Conservation (phyloP, 2,329 filamentous ascomycete genomes). For the Helicocarpus griseus region DNA sequence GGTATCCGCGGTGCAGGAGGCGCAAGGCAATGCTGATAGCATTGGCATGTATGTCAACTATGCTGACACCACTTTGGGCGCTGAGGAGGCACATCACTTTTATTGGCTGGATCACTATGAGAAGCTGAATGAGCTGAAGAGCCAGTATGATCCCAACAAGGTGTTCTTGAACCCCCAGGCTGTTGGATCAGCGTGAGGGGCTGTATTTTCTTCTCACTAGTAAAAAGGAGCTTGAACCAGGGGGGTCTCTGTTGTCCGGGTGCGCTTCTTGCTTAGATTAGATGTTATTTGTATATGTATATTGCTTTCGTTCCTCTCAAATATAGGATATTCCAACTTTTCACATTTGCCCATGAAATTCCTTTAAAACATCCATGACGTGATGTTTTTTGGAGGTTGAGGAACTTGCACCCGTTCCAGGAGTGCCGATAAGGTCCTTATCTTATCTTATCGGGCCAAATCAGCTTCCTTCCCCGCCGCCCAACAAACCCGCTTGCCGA, state of each 20-base stretch:
- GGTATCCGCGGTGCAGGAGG: conserved; percentile 37
- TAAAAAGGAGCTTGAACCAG: too few relatives aligned
- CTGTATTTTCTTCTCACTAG: too few relatives aligned
- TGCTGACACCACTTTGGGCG: conserved; percentile 39
- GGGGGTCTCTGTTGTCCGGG: too few relatives aligned
- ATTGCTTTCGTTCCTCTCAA: too few relatives aligned
- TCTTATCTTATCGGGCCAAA: background rate
- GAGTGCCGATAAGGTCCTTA: background rate
- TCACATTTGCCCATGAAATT: too few relatives aligned
- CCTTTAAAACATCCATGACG: too few relatives aligned
- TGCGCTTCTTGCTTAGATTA: too few relatives aligned
- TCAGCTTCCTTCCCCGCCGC: background rate
- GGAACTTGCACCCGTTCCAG: too few relatives aligned
- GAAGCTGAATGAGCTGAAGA: conserved; percentile 38
- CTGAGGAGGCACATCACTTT: conserved; percentile 30
- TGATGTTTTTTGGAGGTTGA: too few relatives aligned
- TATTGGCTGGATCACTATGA: conserved; percentile 45
- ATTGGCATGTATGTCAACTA: conserved; percentile 51
- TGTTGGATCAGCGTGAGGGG: conserved; percentile 1
- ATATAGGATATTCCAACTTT: too few relatives aligned
- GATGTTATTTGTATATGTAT: too few relatives aligned
- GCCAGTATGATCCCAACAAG: conserved; percentile 40
- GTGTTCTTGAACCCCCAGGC: conserved; percentile 48
- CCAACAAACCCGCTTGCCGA: background rate
- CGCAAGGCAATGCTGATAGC: conserved; percentile 21